phyloP scores from a whole-genome alignment of 768 basidiomycete genomes.

The Postia placenta region DNA sequence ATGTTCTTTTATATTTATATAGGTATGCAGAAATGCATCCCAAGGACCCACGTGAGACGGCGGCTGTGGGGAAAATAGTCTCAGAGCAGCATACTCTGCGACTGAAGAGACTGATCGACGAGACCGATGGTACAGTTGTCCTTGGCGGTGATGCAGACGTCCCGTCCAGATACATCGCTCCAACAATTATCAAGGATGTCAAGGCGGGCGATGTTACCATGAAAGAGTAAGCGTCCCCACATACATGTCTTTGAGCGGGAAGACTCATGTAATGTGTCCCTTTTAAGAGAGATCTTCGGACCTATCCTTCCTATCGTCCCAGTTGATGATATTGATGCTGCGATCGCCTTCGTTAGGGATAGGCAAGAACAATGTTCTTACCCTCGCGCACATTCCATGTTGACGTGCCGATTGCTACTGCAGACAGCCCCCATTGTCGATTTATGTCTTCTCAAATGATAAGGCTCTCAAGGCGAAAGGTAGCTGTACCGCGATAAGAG shows the following conservation, averaged over 20 bases:
- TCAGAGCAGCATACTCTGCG: constrained; percentile 46
- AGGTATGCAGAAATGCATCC: constrained; percentile 44
- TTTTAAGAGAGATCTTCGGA: constrained; percentile 69
- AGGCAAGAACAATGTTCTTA: constrained; percentile 31
- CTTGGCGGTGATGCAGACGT: constrained; percentile 57
- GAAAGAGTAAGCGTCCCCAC: constrained; percentile 47
- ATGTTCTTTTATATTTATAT: neutral
- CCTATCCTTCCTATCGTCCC: constrained; percentile 72
- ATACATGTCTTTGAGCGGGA: neutral
- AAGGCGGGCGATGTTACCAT: constrained; percentile 60
- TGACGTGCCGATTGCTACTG: neutral
- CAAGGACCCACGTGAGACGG: constrained; percentile 27
- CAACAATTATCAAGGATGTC: constrained; percentile 63
- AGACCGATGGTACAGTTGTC: constrained; percentile 57
- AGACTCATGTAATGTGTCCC: neutral
- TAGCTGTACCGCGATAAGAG: neutral
- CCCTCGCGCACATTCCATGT: neutral
- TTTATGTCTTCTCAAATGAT: constrained; percentile 70
- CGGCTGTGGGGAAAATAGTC: constrained; percentile 42
- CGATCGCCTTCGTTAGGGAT: constrained; percentile 58
- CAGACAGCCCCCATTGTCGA: constrained; percentile 64
- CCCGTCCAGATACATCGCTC: constrained; percentile 51
- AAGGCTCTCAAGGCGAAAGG: constrained; percentile 48
- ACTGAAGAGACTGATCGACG: constrained; percentile 49
- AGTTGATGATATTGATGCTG: constrained; percentile 59